phyloP scores from a whole-genome alignment of 768 basidiomycete species.

The Cubamyces sp. region DNA sequence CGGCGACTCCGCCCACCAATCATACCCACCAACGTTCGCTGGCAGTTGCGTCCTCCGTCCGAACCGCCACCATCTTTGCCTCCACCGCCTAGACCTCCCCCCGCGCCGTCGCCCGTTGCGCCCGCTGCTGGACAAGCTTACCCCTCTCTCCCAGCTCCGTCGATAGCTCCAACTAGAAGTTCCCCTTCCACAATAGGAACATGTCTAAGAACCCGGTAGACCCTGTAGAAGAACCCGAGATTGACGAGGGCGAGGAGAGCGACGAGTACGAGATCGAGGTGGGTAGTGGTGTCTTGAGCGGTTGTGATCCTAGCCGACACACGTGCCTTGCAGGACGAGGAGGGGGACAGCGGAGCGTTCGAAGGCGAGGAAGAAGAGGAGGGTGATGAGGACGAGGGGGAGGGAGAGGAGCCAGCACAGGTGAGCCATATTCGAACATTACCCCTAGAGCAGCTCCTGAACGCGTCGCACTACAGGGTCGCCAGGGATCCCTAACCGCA shows the following conservation, averaged over 20 bases:
- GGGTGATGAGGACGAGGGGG: slow-evolving; percentile 26
- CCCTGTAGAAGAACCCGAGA: slow-evolving; percentile 19
- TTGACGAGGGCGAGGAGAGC: slow-evolving; percentile 34
- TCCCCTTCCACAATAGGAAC: not conserved
- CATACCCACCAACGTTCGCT: slow-evolving; percentile 25
- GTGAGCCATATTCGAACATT: not conserved
- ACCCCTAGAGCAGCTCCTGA: too few relatives aligned
- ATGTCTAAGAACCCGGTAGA: slow-evolving; percentile 23
- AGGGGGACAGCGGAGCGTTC: slow-evolving; percentile 28
- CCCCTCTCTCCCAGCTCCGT: not conserved
- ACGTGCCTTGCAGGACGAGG: slow-evolving; percentile 26
- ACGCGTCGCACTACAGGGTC: slow-evolving; percentile 16
- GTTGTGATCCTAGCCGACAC: not conserved
- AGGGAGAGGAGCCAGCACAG: slow-evolving; percentile 26
- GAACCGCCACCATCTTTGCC: not conserved
- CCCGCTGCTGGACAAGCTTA: not conserved
- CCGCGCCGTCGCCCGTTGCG: not conserved
- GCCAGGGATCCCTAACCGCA: slow-evolving; percentile 31
- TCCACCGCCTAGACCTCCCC: not conserved
- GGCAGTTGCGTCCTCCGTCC: not conserved
- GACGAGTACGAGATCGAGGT: slow-evolving; percentile 36
- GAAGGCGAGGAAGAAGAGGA: slow-evolving; percentile 32
- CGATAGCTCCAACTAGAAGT: not conserved
- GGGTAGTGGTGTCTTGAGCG: not conserved
- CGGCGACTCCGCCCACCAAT: slow-evolving; percentile 15